phyloP scores from a whole-genome alignment of 176 grass and related monocot genomes.

The Zoysia japonica region DNA sequence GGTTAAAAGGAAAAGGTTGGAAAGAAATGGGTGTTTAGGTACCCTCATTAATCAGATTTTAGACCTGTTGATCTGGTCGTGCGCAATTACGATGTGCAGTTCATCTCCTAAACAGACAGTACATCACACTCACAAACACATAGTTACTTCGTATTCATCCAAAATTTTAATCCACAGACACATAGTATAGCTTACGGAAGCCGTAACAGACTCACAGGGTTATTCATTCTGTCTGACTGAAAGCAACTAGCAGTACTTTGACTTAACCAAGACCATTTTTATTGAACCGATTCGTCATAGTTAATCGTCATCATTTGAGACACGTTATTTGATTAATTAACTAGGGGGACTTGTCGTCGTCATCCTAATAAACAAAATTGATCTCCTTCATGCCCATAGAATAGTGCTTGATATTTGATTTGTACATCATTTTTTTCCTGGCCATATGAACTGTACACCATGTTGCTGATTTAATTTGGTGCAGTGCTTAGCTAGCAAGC shows the following conservation, averaged over 20 bases:
- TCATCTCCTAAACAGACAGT: too few species aligned
- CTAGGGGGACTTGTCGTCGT: neutral
- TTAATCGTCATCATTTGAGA: neutral
- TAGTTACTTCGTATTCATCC: too few species aligned
- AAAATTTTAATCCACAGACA: too few species aligned
- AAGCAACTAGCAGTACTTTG: slow-evolving; percentile 39
- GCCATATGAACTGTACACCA: too few species aligned
- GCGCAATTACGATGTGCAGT: too few species aligned
- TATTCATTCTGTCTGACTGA: slow-evolving; percentile 29
- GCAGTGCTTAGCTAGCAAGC: too few species aligned
- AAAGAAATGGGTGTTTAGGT: too few species aligned
- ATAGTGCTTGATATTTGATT: slow-evolving; percentile 5
- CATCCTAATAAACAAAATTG: neutral
- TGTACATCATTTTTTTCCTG: neutral
- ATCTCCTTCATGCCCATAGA: slow-evolving; percentile 10
- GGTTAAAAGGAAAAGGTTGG: too few species aligned
- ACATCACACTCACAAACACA: too few species aligned
- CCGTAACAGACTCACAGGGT: neutral
- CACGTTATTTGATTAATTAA: neutral
- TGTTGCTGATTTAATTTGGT: too few species aligned
- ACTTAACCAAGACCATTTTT: slow-evolving; percentile 32
- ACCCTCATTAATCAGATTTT: too few species aligned
- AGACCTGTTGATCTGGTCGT: too few species aligned
- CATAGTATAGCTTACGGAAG: neutral
- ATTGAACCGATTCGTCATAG: neutral